Evolutionary conservation across 1,284 basidiomycete species (phyloP).

Genomic region (Trichosporon coremiiforme): DNA sequence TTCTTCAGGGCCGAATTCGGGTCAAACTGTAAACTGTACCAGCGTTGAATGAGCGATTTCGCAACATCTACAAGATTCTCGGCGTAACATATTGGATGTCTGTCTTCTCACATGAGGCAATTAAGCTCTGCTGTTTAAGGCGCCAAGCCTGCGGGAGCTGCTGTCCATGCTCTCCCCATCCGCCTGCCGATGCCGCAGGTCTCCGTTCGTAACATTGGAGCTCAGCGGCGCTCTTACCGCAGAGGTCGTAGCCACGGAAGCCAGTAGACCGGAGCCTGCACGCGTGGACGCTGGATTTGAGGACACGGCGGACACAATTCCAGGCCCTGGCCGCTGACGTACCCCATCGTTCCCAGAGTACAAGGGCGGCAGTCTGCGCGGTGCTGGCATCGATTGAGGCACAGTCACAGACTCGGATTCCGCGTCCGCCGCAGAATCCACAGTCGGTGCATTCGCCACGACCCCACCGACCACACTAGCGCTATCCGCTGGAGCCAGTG

Average conservation of each 20-base stretch:
- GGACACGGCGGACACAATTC: background rate
- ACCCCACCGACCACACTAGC: constrained; percentile 23
- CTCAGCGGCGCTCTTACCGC: background rate
- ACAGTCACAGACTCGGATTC: background rate
- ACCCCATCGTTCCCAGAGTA: background rate
- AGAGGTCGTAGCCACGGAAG: background rate
- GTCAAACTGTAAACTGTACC: background rate
- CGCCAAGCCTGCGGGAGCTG: background rate
- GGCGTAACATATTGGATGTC: constrained; percentile 3
- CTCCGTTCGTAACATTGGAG: background rate
- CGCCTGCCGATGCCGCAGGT: constrained; percentile 11
- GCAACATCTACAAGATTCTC: background rate
- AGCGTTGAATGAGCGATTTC: background rate
- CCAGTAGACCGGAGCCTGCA: background rate
- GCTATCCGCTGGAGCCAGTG: constrained; percentile 25
- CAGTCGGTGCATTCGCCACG: background rate
- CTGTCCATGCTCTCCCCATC: background rate
- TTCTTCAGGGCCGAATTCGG: background rate
- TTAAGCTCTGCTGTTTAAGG: constrained; percentile 12
- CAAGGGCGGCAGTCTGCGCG: background rate
- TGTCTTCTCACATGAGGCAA: background rate
- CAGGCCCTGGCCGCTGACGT: background rate
- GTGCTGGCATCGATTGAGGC: background rate
- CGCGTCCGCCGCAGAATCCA: background rate
- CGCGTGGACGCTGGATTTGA: constrained; percentile 2